Conservation (phyloP, 805 yeast species). For the Ogataea ganodermae region DNA sequence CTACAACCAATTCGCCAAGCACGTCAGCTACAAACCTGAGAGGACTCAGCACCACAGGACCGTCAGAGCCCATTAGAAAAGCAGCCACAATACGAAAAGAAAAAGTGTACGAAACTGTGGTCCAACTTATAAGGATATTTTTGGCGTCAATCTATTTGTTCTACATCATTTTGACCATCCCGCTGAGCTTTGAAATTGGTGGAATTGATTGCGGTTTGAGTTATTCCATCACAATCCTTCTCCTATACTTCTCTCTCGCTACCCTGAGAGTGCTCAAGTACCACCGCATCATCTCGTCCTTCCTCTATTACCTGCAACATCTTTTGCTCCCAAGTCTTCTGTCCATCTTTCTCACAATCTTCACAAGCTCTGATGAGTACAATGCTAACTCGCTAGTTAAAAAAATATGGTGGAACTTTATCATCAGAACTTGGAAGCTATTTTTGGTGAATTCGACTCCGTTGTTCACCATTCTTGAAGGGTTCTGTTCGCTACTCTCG, state of each 20-base stretch:
- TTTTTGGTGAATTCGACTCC: constrained; percentile 82
- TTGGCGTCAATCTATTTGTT: constrained; percentile 63
- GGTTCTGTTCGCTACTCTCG: constrained; percentile 87
- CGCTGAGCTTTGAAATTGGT: constrained; percentile 92
- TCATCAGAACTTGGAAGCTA: constrained; percentile 69
- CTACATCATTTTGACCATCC: constrained; percentile 78
- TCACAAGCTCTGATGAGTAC: constrained; percentile 38
- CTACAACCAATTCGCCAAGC: constrained; percentile 7
- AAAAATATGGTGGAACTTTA: constrained; percentile 36
- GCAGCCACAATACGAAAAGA: constrained; percentile 11
- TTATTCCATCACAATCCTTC: constrained; percentile 71
- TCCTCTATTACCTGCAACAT: constrained; percentile 79
- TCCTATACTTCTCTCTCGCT: constrained; percentile 70
- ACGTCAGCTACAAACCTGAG: constrained; percentile 8
- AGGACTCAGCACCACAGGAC: constrained; percentile 6
- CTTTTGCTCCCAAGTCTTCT: constrained; percentile 78
- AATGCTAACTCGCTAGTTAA: constrained; percentile 20
- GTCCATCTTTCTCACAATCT: constrained; percentile 63
- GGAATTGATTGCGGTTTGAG: constrained; percentile 89
- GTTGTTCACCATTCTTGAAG: constrained; percentile 85
- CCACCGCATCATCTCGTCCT: constrained; percentile 45
- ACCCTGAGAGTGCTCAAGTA: constrained; percentile 61
- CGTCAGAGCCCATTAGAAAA: constrained; percentile 6
- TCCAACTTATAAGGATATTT: constrained; percentile 36
- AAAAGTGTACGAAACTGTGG: constrained; percentile 18